Percentiles rank a stretch among this genome's conserved stretches.
These are phyloP conservation scores for Cadophora malorum DNA, from an alignment of 2,329 filamentous ascomycete species.

Conservation along the genomic window DNA sequence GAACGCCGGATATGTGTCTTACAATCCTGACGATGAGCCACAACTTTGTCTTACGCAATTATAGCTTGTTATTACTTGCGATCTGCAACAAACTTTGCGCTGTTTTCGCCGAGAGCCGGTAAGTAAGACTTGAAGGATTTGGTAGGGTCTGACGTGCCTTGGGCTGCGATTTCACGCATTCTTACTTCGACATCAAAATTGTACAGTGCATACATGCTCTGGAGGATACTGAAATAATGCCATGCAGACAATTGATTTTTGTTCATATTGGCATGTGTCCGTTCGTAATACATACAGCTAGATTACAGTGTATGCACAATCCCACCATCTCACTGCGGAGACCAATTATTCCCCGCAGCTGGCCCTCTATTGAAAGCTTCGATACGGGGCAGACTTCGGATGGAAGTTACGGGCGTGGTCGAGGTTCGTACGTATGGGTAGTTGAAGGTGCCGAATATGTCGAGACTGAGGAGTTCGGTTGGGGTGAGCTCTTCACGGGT, in stretches of 20 bases:
- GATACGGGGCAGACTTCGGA: neutral
- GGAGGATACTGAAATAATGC: neutral
- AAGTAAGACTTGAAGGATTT: too few relatives aligned
- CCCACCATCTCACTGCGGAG: neutral
- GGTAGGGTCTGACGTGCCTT: too few relatives aligned
- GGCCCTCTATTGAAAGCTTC: slow-evolving; percentile 5
- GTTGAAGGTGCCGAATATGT: slow-evolving; percentile 23
- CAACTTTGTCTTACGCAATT: neutral
- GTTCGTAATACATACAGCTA: too few relatives aligned
- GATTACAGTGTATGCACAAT: too few relatives aligned
- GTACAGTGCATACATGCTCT: too few relatives aligned
- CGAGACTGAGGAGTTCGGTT: slow-evolving; percentile 5
- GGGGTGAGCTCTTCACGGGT: slow-evolving; percentile 3
- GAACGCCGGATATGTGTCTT: neutral
- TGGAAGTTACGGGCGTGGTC: neutral
- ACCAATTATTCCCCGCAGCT: neutral
- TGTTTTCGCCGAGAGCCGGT: too few relatives aligned
- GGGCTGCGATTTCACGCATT: too few relatives aligned
- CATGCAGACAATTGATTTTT: too few relatives aligned
- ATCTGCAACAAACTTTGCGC: neutral
- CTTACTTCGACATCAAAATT: too few relatives aligned
- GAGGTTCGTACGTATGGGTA: slow-evolving; percentile 9
- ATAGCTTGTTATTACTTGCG: neutral
- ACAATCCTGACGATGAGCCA: neutral
- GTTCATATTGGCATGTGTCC: too few relatives aligned